phyloP scores from a whole-genome alignment of 1,284 basidiomycete species.

The Rhodotorula sp. region DNA sequence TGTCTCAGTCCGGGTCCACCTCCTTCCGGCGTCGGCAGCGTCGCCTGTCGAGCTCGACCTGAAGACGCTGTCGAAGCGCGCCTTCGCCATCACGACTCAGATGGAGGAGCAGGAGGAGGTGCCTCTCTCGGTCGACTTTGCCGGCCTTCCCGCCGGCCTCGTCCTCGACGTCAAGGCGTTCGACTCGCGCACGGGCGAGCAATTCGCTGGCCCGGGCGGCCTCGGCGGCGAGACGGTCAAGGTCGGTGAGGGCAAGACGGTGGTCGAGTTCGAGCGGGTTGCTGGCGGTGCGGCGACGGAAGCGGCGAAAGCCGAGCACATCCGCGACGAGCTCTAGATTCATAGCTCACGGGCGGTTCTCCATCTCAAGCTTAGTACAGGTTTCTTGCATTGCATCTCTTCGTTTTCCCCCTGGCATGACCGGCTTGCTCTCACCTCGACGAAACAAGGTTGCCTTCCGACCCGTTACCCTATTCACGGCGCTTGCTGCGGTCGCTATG shows the following conservation, averaged over 20 bases:
- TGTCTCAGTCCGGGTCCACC: slow-evolving; percentile 67
- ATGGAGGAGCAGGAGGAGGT: slow-evolving; percentile 56
- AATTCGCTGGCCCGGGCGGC: slow-evolving; percentile 4
- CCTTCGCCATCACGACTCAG: slow-evolving; percentile 82
- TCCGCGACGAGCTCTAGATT: slow-evolving; percentile 16
- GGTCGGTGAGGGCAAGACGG: background rate
- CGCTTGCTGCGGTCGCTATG: background rate
- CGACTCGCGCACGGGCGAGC: background rate
- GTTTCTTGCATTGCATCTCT: background rate
- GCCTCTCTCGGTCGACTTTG: background rate
- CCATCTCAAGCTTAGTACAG: background rate
- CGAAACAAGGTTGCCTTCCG: too few species aligned
- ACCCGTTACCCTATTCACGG: too few species aligned
- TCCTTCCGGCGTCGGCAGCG: slow-evolving; percentile 65
- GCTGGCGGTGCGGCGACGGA: background rate
- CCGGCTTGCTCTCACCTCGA: too few species aligned
- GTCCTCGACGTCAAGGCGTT: slow-evolving; percentile 6
- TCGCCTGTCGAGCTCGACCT: slow-evolving; percentile 57
- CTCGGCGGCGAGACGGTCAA: slow-evolving; percentile 2
- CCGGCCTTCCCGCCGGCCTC: slow-evolving; percentile 1
- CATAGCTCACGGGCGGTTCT: background rate
- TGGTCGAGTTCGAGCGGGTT: background rate
- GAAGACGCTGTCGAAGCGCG: slow-evolving; percentile 74
- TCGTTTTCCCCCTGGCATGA: too few species aligned
- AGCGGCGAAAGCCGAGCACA: background rate